Percentiles rank a stretch among this genome's conserved stretches.
Evolutionary conservation across 1,284 basidiomycete genomes (phyloP).

Genomic region (Peniophora sp.): DNA sequence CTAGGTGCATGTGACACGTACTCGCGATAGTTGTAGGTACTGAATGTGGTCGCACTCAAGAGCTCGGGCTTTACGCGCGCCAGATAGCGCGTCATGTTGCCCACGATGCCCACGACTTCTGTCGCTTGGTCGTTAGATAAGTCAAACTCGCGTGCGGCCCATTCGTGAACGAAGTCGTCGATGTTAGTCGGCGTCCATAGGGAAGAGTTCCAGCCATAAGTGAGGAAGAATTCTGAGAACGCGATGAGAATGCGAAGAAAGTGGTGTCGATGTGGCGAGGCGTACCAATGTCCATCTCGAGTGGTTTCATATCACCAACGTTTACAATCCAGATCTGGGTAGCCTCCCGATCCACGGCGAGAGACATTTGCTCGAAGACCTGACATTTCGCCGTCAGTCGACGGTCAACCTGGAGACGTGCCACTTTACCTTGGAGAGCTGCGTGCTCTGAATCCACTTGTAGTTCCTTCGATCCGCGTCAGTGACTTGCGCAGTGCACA

Average conservation of each 20-base stretch:
- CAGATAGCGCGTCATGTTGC: slow-evolving; percentile 54
- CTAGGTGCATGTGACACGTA: slow-evolving; percentile 26
- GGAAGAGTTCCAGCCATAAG: slow-evolving; percentile 51
- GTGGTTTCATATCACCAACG: slow-evolving; percentile 68
- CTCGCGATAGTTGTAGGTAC: slow-evolving; percentile 61
- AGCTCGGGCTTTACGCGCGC: slow-evolving; percentile 62
- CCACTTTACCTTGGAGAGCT: slow-evolving; percentile 17
- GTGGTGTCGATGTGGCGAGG: too few species aligned
- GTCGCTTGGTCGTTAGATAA: slow-evolving; percentile 28
- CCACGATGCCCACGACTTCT: slow-evolving; percentile 43
- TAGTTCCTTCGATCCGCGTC: slow-evolving; percentile 50
- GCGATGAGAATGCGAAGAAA: too few species aligned
- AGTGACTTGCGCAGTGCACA: too few species aligned
- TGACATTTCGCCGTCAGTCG: slow-evolving; percentile 12
- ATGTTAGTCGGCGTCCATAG: slow-evolving; percentile 46
- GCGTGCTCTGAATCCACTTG: slow-evolving; percentile 46
- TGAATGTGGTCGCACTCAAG: slow-evolving; percentile 54
- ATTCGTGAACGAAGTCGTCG: slow-evolving; percentile 41
- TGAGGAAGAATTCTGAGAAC: slow-evolving; percentile 52
- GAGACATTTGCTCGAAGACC: slow-evolving; percentile 55
- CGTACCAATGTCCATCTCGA: slow-evolving; percentile 47
- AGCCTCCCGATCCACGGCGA: slow-evolving; percentile 50
- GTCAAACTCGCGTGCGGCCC: slow-evolving; percentile 64
- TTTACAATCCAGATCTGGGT: slow-evolving; percentile 53
- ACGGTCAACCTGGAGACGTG: not conserved